Conservation (phyloP, 768 basidiomycete genomes). For the Suillus cothurnatus region DNA sequence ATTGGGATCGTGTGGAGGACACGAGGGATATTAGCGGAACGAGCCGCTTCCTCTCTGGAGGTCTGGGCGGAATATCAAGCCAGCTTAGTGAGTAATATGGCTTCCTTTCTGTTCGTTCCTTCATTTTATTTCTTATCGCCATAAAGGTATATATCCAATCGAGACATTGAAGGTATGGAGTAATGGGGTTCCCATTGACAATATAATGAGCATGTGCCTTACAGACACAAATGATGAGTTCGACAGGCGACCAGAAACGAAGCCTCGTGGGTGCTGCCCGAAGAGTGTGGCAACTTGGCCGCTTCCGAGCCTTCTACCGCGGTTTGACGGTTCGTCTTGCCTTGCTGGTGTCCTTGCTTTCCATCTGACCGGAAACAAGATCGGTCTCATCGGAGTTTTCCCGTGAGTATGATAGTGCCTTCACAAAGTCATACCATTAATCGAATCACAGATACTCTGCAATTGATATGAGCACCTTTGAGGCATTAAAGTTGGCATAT, state of each 20-base stretch:
- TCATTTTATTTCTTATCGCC: slow-evolving; percentile 24
- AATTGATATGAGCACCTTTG: slow-evolving; percentile 98
- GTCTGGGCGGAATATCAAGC: slow-evolving; percentile 92
- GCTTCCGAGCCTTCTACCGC: slow-evolving; percentile 84
- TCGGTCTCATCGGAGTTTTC: slow-evolving; percentile 95
- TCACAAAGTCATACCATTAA: slow-evolving; percentile 8
- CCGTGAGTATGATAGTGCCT: slow-evolving; percentile 56
- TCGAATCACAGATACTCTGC: slow-evolving; percentile 68
- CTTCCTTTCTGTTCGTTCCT: slow-evolving; percentile 11
- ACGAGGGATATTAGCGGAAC: slow-evolving; percentile 84
- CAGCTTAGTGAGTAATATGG: slow-evolving; percentile 70
- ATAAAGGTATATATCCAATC: slow-evolving; percentile 89
- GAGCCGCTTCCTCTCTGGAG: slow-evolving; percentile 94
- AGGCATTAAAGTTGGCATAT: slow-evolving; percentile 92
- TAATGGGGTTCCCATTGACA: not conserved
- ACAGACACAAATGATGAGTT: slow-evolving; percentile 97
- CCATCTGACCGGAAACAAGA: slow-evolving; percentile 47
- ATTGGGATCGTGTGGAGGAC: slow-evolving; percentile 92
- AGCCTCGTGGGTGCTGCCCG: slow-evolving; percentile 63
- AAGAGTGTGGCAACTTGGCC: slow-evolving; percentile 78
- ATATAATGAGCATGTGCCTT: slow-evolving; percentile 8
- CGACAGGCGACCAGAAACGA: slow-evolving; percentile 59
- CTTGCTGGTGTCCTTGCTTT: slow-evolving; percentile 11
- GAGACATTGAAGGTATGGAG: slow-evolving; percentile 85
- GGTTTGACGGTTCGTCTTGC: slow-evolving; percentile 78